phyloP scores from a whole-genome alignment of 306 rosid species.

The Coriaria nepalensis region DNA sequence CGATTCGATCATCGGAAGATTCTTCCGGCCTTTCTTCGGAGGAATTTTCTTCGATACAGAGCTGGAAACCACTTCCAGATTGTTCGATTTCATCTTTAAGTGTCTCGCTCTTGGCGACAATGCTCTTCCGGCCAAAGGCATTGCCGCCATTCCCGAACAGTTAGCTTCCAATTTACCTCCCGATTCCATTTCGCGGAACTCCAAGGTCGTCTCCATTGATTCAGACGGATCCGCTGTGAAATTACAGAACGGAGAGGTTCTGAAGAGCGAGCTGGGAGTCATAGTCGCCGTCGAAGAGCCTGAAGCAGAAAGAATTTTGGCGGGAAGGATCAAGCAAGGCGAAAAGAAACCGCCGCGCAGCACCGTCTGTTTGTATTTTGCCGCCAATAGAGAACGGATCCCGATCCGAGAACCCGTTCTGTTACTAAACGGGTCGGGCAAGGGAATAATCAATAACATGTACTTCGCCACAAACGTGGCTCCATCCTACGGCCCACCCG shows the following conservation, averaged over 20 bases:
- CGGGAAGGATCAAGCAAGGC: constrained; percentile 21
- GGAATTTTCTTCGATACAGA: constrained; percentile 65
- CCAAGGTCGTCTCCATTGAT: constrained; percentile 40
- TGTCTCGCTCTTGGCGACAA: constrained; percentile 85
- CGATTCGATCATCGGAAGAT: constrained; percentile 39
- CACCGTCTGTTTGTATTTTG: constrained; percentile 58
- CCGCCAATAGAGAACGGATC: constrained; percentile 24
- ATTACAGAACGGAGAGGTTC: constrained; percentile 43
- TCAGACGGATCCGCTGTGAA: constrained; percentile 26
- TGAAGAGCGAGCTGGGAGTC: constrained; percentile 54
- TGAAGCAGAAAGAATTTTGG: constrained; percentile 24
- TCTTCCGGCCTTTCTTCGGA: constrained; percentile 79
- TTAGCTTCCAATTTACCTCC: constrained; percentile 42
- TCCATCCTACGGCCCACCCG: constrained; percentile 55
- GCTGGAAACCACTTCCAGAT: constrained; percentile 52
- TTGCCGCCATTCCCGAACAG: constrained; percentile 62
- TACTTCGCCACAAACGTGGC: constrained; percentile 83
- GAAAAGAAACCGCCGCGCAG: constrained; percentile 44
- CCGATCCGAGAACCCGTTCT: constrained; percentile 48
- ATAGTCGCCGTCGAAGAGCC: constrained; percentile 73
- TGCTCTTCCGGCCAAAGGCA: constrained; percentile 70
- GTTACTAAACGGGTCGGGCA: constrained; percentile 66
- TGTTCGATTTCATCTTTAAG: constrained; percentile 76
- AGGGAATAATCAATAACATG: constrained; percentile 81
- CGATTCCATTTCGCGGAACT: constrained; percentile 35